These are phyloP conservation scores for Viola odorata DNA, from an alignment of 345 rosid species.

Conservation along the genomic window DNA sequence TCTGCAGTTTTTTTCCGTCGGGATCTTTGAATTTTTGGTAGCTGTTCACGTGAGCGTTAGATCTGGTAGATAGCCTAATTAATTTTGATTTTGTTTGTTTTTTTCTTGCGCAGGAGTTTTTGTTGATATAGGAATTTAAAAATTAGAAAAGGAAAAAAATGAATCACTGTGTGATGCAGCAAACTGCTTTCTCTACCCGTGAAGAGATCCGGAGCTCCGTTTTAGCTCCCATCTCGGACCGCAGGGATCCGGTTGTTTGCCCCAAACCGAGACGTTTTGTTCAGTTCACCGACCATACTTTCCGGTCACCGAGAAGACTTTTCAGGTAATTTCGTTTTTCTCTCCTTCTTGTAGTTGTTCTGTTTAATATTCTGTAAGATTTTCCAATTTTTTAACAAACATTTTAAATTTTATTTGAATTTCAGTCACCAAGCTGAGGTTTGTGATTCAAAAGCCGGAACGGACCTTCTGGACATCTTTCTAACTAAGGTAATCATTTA, in stretches of 20 bases:
- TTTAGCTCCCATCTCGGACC: slow-evolving; percentile 29
- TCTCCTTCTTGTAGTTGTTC: not conserved
- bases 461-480: slow-evolving; percentile 70
- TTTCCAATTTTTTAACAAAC: not conserved
- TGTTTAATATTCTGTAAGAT: not conserved
- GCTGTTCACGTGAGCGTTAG: slow-evolving; percentile 2
- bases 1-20: not conserved
- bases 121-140: not conserved
- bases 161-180: slow-evolving; percentile 65
- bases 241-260: slow-evolving; percentile 49
- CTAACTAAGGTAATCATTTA: slow-evolving; percentile 51
- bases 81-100: not conserved
- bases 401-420: slow-evolving; percentile 1
- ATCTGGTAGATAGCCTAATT: not conserved
- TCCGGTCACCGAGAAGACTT: slow-evolving; percentile 53
- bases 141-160: slow-evolving; percentile 18
- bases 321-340: slow-evolving; percentile 31
- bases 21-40: not conserved
- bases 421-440: slow-evolving; percentile 66
- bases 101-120: slow-evolving; percentile 3
- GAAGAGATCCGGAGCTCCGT: slow-evolving; percentile 48
- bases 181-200: slow-evolving; percentile 36
- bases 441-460: slow-evolving; percentile 50
- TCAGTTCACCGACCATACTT: slow-evolving; percentile 35
- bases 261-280: slow-evolving; percentile 76